Evolutionary conservation across 495 filamentous ascomycete species (phyloP).

Genomic region (Pseudomonodictys pantanalensis): DNA sequence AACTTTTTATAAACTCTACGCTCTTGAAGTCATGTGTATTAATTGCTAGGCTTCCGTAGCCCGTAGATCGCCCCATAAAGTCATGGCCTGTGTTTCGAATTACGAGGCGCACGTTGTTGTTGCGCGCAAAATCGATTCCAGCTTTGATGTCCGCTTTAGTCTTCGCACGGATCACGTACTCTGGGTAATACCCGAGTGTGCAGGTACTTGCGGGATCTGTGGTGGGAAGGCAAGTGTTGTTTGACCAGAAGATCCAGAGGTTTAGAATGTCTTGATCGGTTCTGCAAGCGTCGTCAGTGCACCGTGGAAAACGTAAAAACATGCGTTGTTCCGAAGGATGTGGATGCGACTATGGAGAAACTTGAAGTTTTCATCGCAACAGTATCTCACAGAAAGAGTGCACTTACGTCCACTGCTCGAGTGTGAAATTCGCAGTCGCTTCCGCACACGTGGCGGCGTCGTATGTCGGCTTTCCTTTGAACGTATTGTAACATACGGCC

Average conservation of each 20-base stretch:
- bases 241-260: conserved; percentile 17
- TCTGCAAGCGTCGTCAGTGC: not conserved
- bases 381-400: not conserved
- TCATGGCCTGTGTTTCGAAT: conserved; percentile 28
- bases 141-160: conserved; percentile 17
- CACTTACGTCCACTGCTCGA: conserved; percentile 11
- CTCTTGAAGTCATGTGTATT: conserved; percentile 16
- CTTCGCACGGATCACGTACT: conserved; percentile 15
- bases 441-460: conserved; percentile 2
- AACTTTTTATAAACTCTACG: conserved; percentile 12
- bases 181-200: conserved; percentile 9
- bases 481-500: conserved; percentile 16
- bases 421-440: not conserved
- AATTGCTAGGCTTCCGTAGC: conserved; percentile 13
- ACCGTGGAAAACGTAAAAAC: not conserved
- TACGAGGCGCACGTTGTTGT: conserved; percentile 14
- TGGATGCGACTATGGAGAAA: too few relatives aligned
- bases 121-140: conserved; percentile 19
- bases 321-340: too few relatives aligned
- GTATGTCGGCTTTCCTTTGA: conserved; percentile 15
- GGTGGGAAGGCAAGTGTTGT: conserved; percentile 16
- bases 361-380: not conserved
- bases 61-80: conserved; percentile 20
- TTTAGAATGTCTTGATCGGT: conserved; percentile 7
- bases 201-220: not conserved